These are phyloP conservation scores for Leccinum fuscescens DNA, from an alignment of 1,284 basidiomycete genomes.

Conservation along the genomic window DNA sequence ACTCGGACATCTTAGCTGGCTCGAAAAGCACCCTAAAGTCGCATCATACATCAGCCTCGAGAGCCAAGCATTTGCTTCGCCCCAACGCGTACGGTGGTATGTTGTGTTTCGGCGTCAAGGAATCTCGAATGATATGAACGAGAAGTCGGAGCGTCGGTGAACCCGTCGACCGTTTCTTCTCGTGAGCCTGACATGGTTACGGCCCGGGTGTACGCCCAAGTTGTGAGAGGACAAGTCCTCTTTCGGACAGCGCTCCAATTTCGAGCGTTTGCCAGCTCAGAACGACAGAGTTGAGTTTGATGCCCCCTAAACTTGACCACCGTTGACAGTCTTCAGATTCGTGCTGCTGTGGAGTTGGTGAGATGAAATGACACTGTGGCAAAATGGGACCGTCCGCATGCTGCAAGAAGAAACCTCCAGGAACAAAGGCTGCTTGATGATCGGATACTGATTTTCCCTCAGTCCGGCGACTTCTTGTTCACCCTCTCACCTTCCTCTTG, in stretches of 20 bases:
- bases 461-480: neutral
- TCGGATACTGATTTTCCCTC: neutral
- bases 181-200: conserved; percentile 4
- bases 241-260: neutral
- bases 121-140: neutral
- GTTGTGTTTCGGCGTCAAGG: conserved; percentile 80
- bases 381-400: neutral
- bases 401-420: neutral
- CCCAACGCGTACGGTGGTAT: conserved; percentile 70
- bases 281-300: conserved; percentile 8
- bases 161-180: neutral
- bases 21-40: conserved; percentile 70
- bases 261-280: neutral
- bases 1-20: conserved; percentile 42
- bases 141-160: neutral
- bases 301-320: neutral
- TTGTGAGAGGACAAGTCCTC: neutral
- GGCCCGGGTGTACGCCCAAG: neutral
- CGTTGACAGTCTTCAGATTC: conserved; percentile 1
- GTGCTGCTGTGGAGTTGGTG: neutral
- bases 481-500: neutral
- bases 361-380: too few species aligned
- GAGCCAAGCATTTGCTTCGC: conserved; percentile 59
- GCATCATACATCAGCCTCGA: conserved; percentile 76
- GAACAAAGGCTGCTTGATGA: conserved; percentile 6